Conservation (phyloP, 1,284 basidiomycete species). For the Meira miltonrushii region DNA sequence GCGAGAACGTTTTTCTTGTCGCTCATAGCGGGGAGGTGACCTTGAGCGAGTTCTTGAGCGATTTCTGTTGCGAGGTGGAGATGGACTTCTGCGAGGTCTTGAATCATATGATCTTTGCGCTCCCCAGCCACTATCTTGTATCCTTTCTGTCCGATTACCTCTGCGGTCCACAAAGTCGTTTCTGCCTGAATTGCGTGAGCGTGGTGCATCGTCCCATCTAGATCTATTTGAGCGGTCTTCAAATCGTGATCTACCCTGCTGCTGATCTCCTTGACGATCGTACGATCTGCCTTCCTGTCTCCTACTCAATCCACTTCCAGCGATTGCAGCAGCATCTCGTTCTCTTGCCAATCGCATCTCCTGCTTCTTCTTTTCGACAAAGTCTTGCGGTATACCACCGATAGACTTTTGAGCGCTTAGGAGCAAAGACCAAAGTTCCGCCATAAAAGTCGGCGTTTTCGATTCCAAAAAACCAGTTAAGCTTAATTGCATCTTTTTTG, state of each 20-base stretch:
- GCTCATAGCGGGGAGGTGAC: neutral
- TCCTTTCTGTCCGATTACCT: conserved; percentile 56
- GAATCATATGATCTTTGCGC: neutral
- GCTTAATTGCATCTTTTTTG: conserved; percentile 89
- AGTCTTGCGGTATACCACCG: conserved; percentile 83
- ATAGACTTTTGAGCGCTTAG: conserved; percentile 82
- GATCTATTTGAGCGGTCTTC: conserved; percentile 57
- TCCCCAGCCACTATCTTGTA: conserved; percentile 48
- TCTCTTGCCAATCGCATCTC: conserved; percentile 77
- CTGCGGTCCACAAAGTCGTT: conserved; percentile 42
- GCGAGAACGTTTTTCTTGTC: neutral
- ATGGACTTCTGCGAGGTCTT: neutral
- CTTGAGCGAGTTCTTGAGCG: neutral
- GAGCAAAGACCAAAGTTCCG: conserved; percentile 78
- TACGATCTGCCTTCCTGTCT: conserved; percentile 56
- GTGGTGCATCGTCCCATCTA: conserved; percentile 55
- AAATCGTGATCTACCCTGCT: conserved; percentile 57
- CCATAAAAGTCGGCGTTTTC: conserved; percentile 78
- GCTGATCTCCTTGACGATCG: conserved; percentile 32
- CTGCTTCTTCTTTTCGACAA: conserved; percentile 91
- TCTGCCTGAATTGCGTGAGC: conserved; percentile 33
- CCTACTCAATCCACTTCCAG: conserved; percentile 57
- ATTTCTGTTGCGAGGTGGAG: neutral
- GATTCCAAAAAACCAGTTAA: conserved; percentile 78
- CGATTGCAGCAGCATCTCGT: conserved; percentile 63